Base-by-base conservation (phyloP, 108 stramenopile genomes). In the Epipyxis sp. region DNA sequence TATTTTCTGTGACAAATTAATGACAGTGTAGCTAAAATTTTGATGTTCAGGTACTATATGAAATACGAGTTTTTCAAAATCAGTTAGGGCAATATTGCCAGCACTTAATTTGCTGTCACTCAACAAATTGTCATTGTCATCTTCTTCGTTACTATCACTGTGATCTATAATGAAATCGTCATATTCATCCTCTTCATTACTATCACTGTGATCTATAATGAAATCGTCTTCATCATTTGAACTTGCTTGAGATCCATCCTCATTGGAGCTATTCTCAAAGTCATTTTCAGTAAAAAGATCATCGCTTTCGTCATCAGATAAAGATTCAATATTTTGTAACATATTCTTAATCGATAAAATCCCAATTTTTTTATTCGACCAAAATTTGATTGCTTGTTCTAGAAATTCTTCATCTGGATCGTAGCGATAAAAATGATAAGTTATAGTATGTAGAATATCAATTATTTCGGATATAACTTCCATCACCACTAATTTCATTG, bases 11-110 rank as follows among this genome's bases (percentile, higher is more conserved):
- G 54, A 57, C 16, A 57, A 57, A 16, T 57, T 25, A 57, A 25
- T 57, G n/a, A n/a, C n/a, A n/a, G n/a, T n/a, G n/a, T n/a, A n/a
- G n/a, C 54, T 57, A 20, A 25, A 57, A 57, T 57, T 57, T 57
- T 57, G 54, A 57, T 57, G 16, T 16, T 57, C 20, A 57, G 25
- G 54, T 25, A 25, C 54, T 16, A 20, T 25, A 20, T 57, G 20
- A 57, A 25, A 57, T 16, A 16, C 25, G 54, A 20, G 54, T 20
- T 20, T 25, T 16, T 57, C 20, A 25, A 20, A 16, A 25, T 57
- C 54, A 57, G 20, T 57, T 57, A 20, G 20, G 54, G 25, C 16
- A 25, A 25, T 20, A 57, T 20, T 25, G 54, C 25, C 54, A 57
- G 25, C 54, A 57, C 25, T 57, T 16, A 57, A 25, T 25, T 57